These are phyloP conservation scores for Tuber microsphaerosporum DNA, from an alignment of 495 filamentous ascomycete genomes.

Conservation along the genomic window DNA sequence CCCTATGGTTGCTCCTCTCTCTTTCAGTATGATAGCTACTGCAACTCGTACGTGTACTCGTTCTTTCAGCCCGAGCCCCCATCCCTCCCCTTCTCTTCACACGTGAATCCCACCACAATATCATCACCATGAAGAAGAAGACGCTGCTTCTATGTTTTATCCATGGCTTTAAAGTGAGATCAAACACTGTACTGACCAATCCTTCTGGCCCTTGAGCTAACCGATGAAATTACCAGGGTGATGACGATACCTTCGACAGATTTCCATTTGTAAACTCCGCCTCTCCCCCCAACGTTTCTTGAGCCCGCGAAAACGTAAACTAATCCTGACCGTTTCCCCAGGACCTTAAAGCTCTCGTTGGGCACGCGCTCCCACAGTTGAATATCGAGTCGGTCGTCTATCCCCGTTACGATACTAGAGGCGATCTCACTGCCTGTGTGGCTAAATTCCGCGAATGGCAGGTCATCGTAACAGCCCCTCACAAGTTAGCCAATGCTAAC, in stretches of 20 bases:
- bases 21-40: no score
- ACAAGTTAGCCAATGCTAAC: constrained; percentile 10
- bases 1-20: no score
- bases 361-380: constrained; percentile 65
- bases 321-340: constrained; percentile 52
- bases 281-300: neutral
- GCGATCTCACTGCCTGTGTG: constrained; percentile 76
- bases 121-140: constrained; percentile 62
- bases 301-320: neutral
- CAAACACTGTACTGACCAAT: constrained; percentile 11
- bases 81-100: neutral
- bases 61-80: neutral
- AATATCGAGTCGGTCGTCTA: constrained; percentile 66
- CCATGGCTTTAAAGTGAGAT: constrained; percentile 85
- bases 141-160: constrained; percentile 88
- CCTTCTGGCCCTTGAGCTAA: constrained; percentile 5
- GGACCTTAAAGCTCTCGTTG: constrained; percentile 63
- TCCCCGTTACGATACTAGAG: constrained; percentile 85
- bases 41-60: no score
- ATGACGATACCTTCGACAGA: constrained; percentile 74
- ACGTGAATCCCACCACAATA: neutral
- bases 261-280: constrained; percentile 30
- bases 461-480: constrained; percentile 4
- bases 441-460: constrained; percentile 79
- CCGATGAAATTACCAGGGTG: constrained; percentile 54